Conservation (phyloP, 139 green algal species). For the Tetraselmis chui region DNA sequence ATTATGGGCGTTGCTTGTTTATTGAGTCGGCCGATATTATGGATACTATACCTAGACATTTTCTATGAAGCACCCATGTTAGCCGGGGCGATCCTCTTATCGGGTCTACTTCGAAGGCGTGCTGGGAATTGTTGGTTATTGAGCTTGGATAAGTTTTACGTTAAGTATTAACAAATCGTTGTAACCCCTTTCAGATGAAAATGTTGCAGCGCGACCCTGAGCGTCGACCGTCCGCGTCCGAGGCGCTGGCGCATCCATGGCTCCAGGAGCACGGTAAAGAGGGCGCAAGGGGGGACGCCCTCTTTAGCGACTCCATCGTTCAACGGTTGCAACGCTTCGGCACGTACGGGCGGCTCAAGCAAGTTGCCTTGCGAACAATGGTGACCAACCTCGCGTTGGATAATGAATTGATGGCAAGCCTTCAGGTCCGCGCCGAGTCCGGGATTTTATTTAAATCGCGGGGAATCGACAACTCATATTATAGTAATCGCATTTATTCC, state of each 20-base stretch:
- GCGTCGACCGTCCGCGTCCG: constrained; percentile 29
- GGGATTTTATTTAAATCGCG: not conserved
- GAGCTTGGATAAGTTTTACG: too few relatives aligned
- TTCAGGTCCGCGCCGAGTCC: not conserved
- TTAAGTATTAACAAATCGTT: too few relatives aligned
- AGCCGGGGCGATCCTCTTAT: too few relatives aligned
- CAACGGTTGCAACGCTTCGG: constrained; percentile 74
- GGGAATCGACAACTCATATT: too few relatives aligned
- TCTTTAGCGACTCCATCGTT: constrained; percentile 50
- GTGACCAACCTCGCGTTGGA: not conserved
- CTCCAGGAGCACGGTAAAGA: constrained; percentile 17
- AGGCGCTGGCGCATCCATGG: constrained; percentile 55
- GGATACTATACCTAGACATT: too few relatives aligned
- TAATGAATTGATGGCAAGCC: not conserved
- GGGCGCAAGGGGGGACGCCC: constrained; percentile 2
- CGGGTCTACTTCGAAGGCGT: too few relatives aligned
- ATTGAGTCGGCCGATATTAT: too few relatives aligned
- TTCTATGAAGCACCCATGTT: too few relatives aligned
- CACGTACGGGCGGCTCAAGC: constrained; percentile 62
- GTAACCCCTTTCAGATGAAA: too few relatives aligned
- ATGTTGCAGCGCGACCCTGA: constrained; percentile 32
- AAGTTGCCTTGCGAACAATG: constrained; percentile 19
- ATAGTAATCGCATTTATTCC: too few relatives aligned
- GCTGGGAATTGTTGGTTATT: too few relatives aligned
- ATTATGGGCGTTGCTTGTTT: too few relatives aligned